Evolutionary conservation across 75 land plant species (phyloP), one percentile per base, ranked within the genome.

Genomic region (Adiantum capillusveneris): DNA sequence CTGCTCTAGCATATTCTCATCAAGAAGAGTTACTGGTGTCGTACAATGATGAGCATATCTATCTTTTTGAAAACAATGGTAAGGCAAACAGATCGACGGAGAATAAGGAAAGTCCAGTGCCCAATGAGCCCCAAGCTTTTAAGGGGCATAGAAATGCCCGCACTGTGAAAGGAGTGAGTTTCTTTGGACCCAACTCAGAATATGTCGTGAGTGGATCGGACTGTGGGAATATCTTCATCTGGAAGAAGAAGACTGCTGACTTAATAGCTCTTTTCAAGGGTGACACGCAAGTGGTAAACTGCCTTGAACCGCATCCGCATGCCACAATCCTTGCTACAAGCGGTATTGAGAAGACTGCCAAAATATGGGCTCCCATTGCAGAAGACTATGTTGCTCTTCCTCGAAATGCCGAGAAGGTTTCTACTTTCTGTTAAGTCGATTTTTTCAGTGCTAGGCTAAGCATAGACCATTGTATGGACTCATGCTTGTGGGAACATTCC

Each of bases 141-240:
- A 54, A 60, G 29, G 93, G 93, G 12, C 94, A 85, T 61, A 55
- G 94, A 31, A 88, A 85, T 59, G 50, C 72, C 16, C 59, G 77
- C 24, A 85, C 94, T 21, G 86, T 88, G 3, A 85, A 88, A 68
- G 90, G 94, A 25, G 94, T 82, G 21, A 79, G 53, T 34, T 88
- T 80, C 51, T 83, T 86, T 69, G 90, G 94, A 11, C 77, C 83
- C 0, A 85, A 75, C 60, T 53, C 66, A 31, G 90, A 88, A 17
- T 88, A 85, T 66, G 86, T 82, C 19, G 71, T 82, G 21, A 88
- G 94, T 59, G 94, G 94, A 16, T 86, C 94, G 0, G 94, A 85
- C 55, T 89, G 94, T 60, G 90, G 94, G 21, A 61, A 73, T 28
- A 70, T 88, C 30, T 88, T 79, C 45, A 78, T 88, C 25, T 88